These are phyloP conservation scores for Evansstolkia leycettana DNA, from an alignment of 495 filamentous ascomycete species.

Conservation along the genomic window DNA sequence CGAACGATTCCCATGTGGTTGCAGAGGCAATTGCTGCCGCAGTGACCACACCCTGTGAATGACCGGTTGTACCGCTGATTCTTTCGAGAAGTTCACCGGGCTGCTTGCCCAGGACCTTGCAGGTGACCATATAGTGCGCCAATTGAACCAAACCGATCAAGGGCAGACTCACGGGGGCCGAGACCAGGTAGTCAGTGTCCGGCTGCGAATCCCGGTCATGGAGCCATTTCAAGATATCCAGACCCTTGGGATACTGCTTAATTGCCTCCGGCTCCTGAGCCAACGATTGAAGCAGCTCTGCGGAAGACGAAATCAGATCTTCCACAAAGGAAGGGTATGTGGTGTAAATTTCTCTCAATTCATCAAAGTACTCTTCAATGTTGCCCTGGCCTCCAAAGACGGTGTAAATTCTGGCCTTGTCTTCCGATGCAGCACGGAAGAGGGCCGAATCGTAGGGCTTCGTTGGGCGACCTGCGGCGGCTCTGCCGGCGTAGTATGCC, in stretches of 20 bases:
- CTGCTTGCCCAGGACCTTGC: conserved; percentile 73
- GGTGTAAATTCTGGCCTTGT: conserved; percentile 66
- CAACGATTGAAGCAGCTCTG: conserved; percentile 71
- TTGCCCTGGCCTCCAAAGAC: conserved; percentile 99
- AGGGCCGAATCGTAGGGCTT: conserved; percentile 87
- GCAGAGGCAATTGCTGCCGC: conserved; percentile 86
- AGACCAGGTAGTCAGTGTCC: conserved; percentile 90
- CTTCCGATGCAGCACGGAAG: conserved; percentile 74
- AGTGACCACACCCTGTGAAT: conserved; percentile 91
- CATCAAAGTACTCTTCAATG: conserved; percentile 98
- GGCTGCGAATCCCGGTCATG: conserved; percentile 76
- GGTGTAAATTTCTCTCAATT: conserved; percentile 78
- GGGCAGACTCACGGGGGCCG: conserved; percentile 92
- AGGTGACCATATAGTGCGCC: conserved; percentile 86
- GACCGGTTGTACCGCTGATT: conserved; percentile 80
- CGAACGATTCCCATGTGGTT: conserved; percentile 80
- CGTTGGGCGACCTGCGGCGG: conserved; percentile 67
- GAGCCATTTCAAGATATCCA: conserved; percentile 90
- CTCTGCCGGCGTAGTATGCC: conserved; percentile 82
- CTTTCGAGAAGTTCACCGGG: conserved; percentile 76
- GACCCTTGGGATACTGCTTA: conserved; percentile 90
- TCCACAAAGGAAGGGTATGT: conserved; percentile 87
- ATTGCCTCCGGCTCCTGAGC: conserved; percentile 75
- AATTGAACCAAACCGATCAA: conserved; percentile 92
- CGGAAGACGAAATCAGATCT: conserved; percentile 65